Conservation (phyloP, 2,329 filamentous ascomycete genomes). For the Penicillium sp. region DNA sequence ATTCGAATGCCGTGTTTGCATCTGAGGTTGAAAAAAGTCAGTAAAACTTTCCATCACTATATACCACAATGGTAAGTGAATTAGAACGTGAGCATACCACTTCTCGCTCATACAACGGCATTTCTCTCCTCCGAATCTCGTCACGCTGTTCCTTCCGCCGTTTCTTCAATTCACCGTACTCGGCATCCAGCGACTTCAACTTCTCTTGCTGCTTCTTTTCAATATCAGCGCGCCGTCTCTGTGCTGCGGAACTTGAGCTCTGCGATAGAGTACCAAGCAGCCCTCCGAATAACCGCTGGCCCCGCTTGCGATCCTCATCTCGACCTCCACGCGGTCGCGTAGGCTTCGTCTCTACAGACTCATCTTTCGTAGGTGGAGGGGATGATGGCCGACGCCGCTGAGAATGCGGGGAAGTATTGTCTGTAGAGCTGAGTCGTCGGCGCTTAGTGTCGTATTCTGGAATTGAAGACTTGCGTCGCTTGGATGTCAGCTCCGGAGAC, state of each 20-base stretch:
- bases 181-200: constrained; percentile 70
- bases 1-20: constrained; percentile 71
- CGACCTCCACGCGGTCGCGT: constrained; percentile 39
- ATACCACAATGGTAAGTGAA: not conserved
- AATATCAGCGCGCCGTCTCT: constrained; percentile 73
- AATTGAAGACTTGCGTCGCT: constrained; percentile 55
- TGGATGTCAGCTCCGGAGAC: constrained; percentile 39
- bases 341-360: constrained; percentile 18
- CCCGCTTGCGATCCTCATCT: constrained; percentile 78
- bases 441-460: constrained; percentile 54
- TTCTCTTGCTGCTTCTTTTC: constrained; percentile 78
- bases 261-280: constrained; percentile 76
- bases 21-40: constrained; percentile 47
- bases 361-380: constrained; percentile 16
- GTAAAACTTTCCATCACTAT: constrained; percentile 23
- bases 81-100: constrained; percentile 61
- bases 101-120: constrained; percentile 71
- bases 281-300: constrained; percentile 81
- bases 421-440: constrained; percentile 46
- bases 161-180: constrained; percentile 66
- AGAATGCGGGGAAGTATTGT: constrained; percentile 22
- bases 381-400: constrained; percentile 26
- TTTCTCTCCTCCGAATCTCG: constrained; percentile 63
- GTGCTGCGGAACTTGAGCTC: constrained; percentile 59
- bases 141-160: constrained; percentile 64